A percentile compares a stretch with the other conserved stretches of the same genome.
Evolutionary conservation across 1,284 basidiomycete genomes (phyloP).

Genomic region (Amylostereum chailletii): DNA sequence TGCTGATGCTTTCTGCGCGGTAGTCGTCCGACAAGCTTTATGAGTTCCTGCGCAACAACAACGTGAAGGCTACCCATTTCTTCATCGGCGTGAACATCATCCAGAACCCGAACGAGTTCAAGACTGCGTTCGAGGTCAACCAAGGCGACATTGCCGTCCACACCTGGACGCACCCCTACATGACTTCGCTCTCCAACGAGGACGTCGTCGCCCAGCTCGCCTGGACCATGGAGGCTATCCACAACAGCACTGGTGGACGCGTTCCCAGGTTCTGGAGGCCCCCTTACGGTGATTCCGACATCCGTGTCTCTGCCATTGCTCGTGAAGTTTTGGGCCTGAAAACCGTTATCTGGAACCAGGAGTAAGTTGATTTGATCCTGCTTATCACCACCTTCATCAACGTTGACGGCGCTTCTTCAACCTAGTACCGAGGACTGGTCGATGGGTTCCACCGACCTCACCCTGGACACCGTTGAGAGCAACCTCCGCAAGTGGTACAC

Average conservation of each 20-base stretch:
- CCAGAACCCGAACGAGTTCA: conserved; percentile 44
- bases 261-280: conserved; percentile 71
- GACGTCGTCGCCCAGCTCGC: conserved; percentile 73
- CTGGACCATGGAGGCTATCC: conserved; percentile 77
- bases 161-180: conserved; percentile 76
- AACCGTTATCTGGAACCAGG: conserved; percentile 75
- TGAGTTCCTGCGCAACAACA: conserved; percentile 51
- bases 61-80: conserved; percentile 68
- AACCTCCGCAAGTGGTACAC: conserved; percentile 50
- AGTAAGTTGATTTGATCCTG: conserved; percentile 33
- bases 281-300: conserved; percentile 72
- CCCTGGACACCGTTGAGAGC: conserved; percentile 31
- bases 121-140: conserved; percentile 37
- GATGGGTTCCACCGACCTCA: conserved; percentile 33
- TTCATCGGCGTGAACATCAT: conserved; percentile 74
- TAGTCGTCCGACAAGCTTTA: conserved; percentile 32
- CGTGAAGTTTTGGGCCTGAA: conserved; percentile 61
- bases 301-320: conserved; percentile 66
- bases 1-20: conserved; percentile 6
- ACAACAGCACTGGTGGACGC: conserved; percentile 70
- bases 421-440: conserved; percentile 63
- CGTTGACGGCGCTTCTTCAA: not conserved
- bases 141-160: conserved; percentile 68
- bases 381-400: not conserved
- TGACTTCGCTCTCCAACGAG: conserved; percentile 68